Conservation (phyloP, 2,329 filamentous ascomycete species). For the Xylogone sp. region DNA sequence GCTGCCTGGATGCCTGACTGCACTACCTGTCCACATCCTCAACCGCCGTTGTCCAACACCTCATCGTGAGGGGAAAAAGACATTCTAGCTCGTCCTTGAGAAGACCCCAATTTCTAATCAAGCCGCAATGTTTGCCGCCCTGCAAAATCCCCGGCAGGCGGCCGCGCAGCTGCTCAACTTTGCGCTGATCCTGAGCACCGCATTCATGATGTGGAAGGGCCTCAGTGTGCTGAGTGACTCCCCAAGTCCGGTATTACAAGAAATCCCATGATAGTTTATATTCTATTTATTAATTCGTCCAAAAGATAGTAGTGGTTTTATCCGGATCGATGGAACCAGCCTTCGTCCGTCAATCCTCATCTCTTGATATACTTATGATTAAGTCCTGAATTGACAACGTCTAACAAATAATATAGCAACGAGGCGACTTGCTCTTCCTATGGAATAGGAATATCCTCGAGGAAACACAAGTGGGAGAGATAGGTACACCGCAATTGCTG, state of each 20-base stretch:
- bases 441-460: slow-evolving; percentile 42
- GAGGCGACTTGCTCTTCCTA: slow-evolving; percentile 54
- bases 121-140: slow-evolving; percentile 49
- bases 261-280: too few species aligned
- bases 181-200: slow-evolving; percentile 67
- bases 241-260: slow-evolving; percentile 50
- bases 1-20: background rate
- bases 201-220: slow-evolving; percentile 73
- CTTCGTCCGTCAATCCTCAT: too few species aligned
- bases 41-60: too few species aligned
- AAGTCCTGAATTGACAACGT: too few species aligned
- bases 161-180: slow-evolving; percentile 68
- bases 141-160: slow-evolving; percentile 62
- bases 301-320: slow-evolving; percentile 60
- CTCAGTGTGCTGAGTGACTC: slow-evolving; percentile 61
- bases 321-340: slow-evolving; percentile 60
- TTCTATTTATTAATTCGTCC: too few species aligned
- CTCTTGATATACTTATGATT: too few species aligned
- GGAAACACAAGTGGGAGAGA: slow-evolving; percentile 46
- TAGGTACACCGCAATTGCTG: slow-evolving; percentile 41
- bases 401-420: too few species aligned
- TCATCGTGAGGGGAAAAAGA: too few species aligned
- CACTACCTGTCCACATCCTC: background rate
- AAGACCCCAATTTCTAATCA: too few species aligned
- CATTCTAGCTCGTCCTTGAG: too few species aligned